Base-by-base conservation (phyloP, 2,329 filamentous ascomycete genomes). In the Herpotrichia juniperi region DNA sequence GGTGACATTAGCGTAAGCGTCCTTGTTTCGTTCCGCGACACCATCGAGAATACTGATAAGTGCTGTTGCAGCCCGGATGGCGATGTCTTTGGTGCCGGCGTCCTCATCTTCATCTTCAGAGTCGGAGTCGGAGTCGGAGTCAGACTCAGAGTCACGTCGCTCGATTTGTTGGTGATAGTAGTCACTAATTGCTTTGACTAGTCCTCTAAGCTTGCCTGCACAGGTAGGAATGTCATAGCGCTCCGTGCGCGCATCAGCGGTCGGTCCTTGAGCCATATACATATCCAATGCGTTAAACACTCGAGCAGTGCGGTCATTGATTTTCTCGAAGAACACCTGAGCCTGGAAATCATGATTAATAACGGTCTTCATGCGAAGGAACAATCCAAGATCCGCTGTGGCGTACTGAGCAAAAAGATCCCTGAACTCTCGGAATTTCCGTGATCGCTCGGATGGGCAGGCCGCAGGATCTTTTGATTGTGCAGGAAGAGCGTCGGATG, bases 271-370 rank as follows among this genome's bases (percentile, higher is more conserved):
- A 8, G 50, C 51, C 19, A 71, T 66, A 45, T 71, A 70, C 26
- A 71, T 59, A 35, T 70, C 64, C 43, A 73, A 43, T 3, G 61
- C 65, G 12, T 59, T 57, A 56, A 73, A 70, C 1, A 65, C 54
- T n/a, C 56, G 54, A 19, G 51, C 50, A 31, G 69, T 64, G 19
- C 68, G 67, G 42, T 57, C 62, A 17, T 68, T 63, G 37, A 74
- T 63, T 48, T 73, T 74, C 17, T 69, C 61, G 39, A 73, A 72
- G 57, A 72, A 73, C 6, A 69, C 63, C 4, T 64, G 58, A n/a
- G 60, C 58, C 46, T 68, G 65, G 45, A 73, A 74, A n/a, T 53
- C 57, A 7, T 64, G 59, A 26, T 67, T 62, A 24, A 74, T 65
- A 28, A 70, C 63, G 14, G 58, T 56, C 24, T 61, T 67, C 19